These are phyloP conservation scores for Boletales sp. DNA, from an alignment of 768 basidiomycete genomes.

Conservation along the genomic window DNA sequence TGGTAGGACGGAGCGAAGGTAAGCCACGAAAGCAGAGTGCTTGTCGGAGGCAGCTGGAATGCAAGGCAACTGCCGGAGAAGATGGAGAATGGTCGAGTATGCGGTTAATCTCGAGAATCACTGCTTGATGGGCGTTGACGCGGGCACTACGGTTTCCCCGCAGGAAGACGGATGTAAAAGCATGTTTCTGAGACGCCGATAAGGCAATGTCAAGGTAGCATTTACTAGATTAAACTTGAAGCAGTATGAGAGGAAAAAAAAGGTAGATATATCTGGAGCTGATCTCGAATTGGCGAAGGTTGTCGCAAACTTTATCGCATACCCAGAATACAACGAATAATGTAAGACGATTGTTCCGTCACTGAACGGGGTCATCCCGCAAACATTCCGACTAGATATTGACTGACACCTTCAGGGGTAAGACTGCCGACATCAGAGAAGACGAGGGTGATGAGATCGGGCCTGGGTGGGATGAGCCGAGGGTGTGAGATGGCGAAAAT, in stretches of 20 bases:
- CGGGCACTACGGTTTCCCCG: slow-evolving; percentile 11
- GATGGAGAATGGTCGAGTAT: not conserved
- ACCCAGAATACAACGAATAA: slow-evolving; percentile 4
- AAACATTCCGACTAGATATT: slow-evolving; percentile 94
- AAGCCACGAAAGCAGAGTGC: slow-evolving; percentile 6
- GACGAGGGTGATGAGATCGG: slow-evolving; percentile 90
- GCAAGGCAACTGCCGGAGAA: no score
- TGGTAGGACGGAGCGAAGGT: slow-evolving; percentile 11
- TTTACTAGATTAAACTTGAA: slow-evolving; percentile 5
- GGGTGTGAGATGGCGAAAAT: slow-evolving; percentile 6
- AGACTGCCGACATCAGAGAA: slow-evolving; percentile 93
- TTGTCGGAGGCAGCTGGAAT: not conserved
- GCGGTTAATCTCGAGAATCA: slow-evolving; percentile 26
- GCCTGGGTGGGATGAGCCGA: slow-evolving; percentile 45
- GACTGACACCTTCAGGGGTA: slow-evolving; percentile 90
- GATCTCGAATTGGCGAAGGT: slow-evolving; percentile 26
- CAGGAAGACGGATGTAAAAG: slow-evolving; percentile 18
- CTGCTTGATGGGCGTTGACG: slow-evolving; percentile 19
- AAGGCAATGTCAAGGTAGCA: not conserved
- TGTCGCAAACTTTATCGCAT: slow-evolving; percentile 38
- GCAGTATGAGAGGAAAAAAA: slow-evolving; percentile 10
- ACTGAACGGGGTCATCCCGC: slow-evolving; percentile 47
- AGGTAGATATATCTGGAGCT: slow-evolving; percentile 16
- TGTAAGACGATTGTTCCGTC: no score
- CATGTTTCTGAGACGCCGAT: slow-evolving; percentile 10